These are phyloP conservation scores for Aspergillus niger DNA, from an alignment of 2,329 filamentous ascomycete genomes.

Conservation along the genomic window DNA sequence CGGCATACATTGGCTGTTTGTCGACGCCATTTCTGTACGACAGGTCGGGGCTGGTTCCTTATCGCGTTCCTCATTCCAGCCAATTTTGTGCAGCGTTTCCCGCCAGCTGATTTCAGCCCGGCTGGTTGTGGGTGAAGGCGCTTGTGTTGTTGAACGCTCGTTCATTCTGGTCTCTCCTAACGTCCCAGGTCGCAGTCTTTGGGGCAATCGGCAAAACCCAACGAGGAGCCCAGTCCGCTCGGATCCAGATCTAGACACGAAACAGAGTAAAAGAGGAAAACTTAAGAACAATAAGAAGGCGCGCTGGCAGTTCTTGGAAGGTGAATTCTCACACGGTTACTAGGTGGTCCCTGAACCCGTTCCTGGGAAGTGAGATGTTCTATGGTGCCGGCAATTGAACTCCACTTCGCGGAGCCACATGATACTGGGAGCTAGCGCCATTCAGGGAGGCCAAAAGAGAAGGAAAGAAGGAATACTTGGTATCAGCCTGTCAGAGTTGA, in stretches of 20 bases:
- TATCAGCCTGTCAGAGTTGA: not conserved
- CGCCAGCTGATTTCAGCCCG: not conserved
- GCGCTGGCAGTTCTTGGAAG: not conserved
- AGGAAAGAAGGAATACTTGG: not conserved
- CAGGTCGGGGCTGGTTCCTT: slow-evolving; percentile 4
- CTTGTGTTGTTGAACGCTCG: slow-evolving; percentile 11
- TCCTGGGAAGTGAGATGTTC: not conserved
- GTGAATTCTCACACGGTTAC: not conserved
- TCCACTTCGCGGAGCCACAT: not conserved
- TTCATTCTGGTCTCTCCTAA: not conserved
- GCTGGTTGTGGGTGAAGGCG: not conserved
- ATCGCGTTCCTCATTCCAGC: not conserved
- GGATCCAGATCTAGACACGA: too few relatives aligned
- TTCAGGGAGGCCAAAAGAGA: not conserved
- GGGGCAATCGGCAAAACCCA: not conserved
- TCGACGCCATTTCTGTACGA: slow-evolving; percentile 5
- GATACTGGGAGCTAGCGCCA: not conserved
- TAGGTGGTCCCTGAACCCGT: not conserved
- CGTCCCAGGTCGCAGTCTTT: not conserved
- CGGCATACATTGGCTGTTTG: slow-evolving; percentile 12
- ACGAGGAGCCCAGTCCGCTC: not conserved
- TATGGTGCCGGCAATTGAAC: not conserved
- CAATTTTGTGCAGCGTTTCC: not conserved
- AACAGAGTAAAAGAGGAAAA: not conserved
- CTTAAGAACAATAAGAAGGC: not conserved